Base-by-base conservation (phyloP, 306 rosid genomes). In the Quillaja saponaria region DNA sequence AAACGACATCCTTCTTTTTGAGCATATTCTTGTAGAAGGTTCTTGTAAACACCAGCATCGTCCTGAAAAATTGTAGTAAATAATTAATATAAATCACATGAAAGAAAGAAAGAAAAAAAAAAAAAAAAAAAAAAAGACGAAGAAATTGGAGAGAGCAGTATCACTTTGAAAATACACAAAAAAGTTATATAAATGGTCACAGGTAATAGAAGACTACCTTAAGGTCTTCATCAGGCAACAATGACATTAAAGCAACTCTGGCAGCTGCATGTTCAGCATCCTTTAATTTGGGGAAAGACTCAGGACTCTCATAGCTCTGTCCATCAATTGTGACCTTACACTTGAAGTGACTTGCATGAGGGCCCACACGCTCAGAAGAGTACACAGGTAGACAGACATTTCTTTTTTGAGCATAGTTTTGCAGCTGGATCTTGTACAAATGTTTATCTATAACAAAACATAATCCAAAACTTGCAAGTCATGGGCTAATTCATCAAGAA, bases 201-300 rank as follows among this genome's bases (percentile, higher is more conserved):
- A 71, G 8, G 37, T 12, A 54, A 58, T 71, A 21, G 65, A 59
- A 78, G 63, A 81, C 82, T 78, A 76, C 96, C 88, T 88, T 85
- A 82, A 77, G 78, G 68, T 67, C 64, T 65, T 70, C 83, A 25
- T 38, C 58, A 13, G 80, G 78, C 20, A 73, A 61, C 39, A 89
- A 73, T 10, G 91, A 79, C 66, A 40, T 34, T 51, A 92, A 67
- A 70, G 99, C 99, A 60, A 69, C 59, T 80, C 78, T 81, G 42
- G 99, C 99, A 61, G 85, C 95, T 25, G 95, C 94, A 78, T 85
- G 77, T 56, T 92, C 96, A 52, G 99, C 99, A 52, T 85, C 95
- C 90, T 89, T 92, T 48, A 81, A 21, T 20, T 84, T 81, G 42
- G 78, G 33, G 48, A 64, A 78, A 69, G 69, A 84, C 8, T 74